A percentile compares a stretch with the other conserved stretches of the same genome.
phyloP scores from a whole-genome alignment of 139 green algal genomes.

The Volvox reticuliferus region DNA sequence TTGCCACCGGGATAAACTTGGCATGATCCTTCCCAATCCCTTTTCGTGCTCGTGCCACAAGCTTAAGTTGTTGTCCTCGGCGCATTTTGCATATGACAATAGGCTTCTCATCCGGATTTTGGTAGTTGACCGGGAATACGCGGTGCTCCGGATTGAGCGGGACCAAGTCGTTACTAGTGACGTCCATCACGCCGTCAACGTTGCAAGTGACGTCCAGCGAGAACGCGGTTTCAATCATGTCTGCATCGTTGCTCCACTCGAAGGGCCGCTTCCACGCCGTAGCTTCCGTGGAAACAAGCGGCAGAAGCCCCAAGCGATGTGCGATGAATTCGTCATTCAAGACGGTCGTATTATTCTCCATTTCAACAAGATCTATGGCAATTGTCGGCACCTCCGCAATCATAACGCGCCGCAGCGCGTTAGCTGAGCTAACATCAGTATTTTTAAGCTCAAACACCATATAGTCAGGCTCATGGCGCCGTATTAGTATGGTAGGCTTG shows the following conservation, averaged over 20 bases:
- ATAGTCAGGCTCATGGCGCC: constrained; percentile 75
- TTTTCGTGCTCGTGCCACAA: constrained; percentile 88
- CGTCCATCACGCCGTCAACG: constrained; percentile 72
- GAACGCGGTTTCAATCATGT: constrained; percentile 56
- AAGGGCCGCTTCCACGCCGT: constrained; percentile 71
- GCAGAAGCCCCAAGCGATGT: constrained; percentile 92
- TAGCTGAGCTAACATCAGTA: constrained; percentile 92
- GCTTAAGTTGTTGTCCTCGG: constrained; percentile 87
- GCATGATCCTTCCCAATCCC: constrained; percentile 98
- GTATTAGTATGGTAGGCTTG: constrained; percentile 70
- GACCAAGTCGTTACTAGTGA: constrained; percentile 77
- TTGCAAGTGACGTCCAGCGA: constrained; percentile 58
- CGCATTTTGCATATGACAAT: constrained; percentile 95
- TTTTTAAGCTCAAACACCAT: constrained; percentile 91
- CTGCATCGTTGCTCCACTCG: constrained; percentile 58
- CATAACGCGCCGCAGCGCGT: constrained; percentile 95
- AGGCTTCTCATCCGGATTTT: constrained; percentile 52
- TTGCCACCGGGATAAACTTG: constrained; percentile 97
- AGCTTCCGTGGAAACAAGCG: constrained; percentile 79
- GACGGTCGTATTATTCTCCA: constrained; percentile 97
- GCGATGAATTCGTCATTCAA: constrained; percentile 99
- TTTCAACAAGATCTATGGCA: constrained; percentile 98
- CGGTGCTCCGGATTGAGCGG: constrained; percentile 24
- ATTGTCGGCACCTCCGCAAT: constrained; percentile 97
- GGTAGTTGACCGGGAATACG: constrained; percentile 57